Evolutionary conservation across 2,329 filamentous ascomycete species (phyloP).

Genomic region (Metarhizium humberi): DNA sequence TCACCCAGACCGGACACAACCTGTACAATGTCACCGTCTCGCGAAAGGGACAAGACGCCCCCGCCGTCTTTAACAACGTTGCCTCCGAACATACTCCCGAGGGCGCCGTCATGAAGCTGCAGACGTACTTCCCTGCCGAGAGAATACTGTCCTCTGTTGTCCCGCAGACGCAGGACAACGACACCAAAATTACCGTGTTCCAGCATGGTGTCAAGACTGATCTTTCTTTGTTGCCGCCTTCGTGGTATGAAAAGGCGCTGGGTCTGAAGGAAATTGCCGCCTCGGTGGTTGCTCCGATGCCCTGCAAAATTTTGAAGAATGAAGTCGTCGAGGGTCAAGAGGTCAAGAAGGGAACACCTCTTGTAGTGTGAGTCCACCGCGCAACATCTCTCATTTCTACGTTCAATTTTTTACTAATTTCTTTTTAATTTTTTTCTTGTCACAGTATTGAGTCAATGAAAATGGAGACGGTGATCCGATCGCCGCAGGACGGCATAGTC

Average conservation of each 20-base stretch:
- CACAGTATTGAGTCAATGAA: slow-evolving; percentile 75
- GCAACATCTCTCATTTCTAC: background rate
- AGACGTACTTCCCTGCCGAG: slow-evolving; percentile 67
- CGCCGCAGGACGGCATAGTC: slow-evolving; percentile 62
- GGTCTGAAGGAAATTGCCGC: slow-evolving; percentile 73
- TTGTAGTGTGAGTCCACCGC: slow-evolving; percentile 60
- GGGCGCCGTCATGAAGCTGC: slow-evolving; percentile 20
- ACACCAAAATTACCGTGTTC: slow-evolving; percentile 66
- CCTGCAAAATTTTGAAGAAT: slow-evolving; percentile 88
- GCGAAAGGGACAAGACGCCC: slow-evolving; percentile 28
- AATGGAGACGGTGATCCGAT: slow-evolving; percentile 79
- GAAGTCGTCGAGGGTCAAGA: slow-evolving; percentile 73
- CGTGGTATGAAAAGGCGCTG: slow-evolving; percentile 81
- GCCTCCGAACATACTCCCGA: slow-evolving; percentile 27
- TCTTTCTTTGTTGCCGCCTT: slow-evolving; percentile 49
- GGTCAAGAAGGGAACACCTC: slow-evolving; percentile 75
- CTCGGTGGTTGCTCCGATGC: slow-evolving; percentile 89
- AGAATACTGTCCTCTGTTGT: slow-evolving; percentile 75
- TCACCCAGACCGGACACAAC: slow-evolving; percentile 38
- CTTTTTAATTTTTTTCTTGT: background rate
- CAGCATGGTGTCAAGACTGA: slow-evolving; percentile 55
- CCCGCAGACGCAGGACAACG: slow-evolving; percentile 40
- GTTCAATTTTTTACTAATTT: background rate
- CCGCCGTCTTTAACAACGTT: slow-evolving; percentile 35
- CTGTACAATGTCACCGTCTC: slow-evolving; percentile 37